A percentile compares a stretch with the other conserved stretches of the same genome.
Conservation (phyloP, 352 stramenopile species). For the Phytopythium litorale region DNA sequence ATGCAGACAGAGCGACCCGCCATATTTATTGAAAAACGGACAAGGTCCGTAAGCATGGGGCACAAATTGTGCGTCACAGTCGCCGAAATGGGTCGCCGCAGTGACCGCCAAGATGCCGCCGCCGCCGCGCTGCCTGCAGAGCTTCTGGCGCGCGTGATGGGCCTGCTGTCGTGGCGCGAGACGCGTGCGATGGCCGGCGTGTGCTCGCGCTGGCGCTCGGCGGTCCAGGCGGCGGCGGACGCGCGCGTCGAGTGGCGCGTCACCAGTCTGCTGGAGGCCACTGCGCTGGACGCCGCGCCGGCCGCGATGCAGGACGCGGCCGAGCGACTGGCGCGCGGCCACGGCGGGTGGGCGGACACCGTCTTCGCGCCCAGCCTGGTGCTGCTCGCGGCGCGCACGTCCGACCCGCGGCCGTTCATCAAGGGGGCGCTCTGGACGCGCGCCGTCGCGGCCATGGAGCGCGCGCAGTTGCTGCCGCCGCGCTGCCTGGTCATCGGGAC, state of each 20-base stretch:
- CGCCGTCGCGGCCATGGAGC: slow-evolving; percentile 26
- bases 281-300: neutral
- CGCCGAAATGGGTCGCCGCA: neutral
- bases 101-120: neutral
- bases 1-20: too few species aligned
- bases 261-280: slow-evolving; percentile 3
- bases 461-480: slow-evolving; percentile 30
- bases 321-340: slow-evolving; percentile 29
- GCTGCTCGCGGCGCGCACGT: slow-evolving; percentile 28
- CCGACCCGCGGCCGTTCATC: slow-evolving; percentile 21
- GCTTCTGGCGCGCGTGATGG: slow-evolving; percentile 35
- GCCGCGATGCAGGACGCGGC: slow-evolving; percentile 22
- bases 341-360: slow-evolving; percentile 21
- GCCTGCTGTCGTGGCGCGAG: slow-evolving; percentile 45
- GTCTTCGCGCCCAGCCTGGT: slow-evolving; percentile 42
- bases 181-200: slow-evolving; percentile 31
- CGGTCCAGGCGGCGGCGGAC: slow-evolving; percentile 13
- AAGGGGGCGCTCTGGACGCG: slow-evolving; percentile 35
- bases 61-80: too few species aligned
- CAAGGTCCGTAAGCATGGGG: too few species aligned
- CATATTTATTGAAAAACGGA: too few species aligned
- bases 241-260: slow-evolving; percentile 29
- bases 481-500: slow-evolving; percentile 32
- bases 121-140: slow-evolving; percentile 27
- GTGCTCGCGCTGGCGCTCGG: slow-evolving; percentile 18